Percentiles rank a stretch among this genome's conserved stretches.
Conservation (phyloP, 805 yeast species). For the Yamadazyma sp. region DNA sequence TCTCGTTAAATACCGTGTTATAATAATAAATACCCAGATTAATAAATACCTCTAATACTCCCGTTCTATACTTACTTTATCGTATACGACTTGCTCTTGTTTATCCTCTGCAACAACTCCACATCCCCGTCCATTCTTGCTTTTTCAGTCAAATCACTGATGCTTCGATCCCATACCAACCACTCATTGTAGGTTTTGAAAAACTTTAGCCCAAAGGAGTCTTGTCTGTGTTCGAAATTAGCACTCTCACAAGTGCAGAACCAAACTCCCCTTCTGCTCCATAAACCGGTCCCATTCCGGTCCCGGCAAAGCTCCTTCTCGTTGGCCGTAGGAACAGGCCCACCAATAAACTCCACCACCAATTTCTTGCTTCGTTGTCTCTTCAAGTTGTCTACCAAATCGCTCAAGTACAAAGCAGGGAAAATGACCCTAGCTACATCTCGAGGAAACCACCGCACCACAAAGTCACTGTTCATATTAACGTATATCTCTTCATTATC, state of each 20-base stretch:
- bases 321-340: conserved; percentile 19
- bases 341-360: conserved; percentile 16
- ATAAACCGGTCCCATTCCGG: conserved; percentile 17
- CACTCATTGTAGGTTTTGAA: conserved; percentile 21
- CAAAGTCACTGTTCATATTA: conserved; percentile 16
- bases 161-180: conserved; percentile 19
- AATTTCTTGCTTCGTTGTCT: conserved; percentile 9
- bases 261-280: conserved; percentile 22
- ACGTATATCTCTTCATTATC: conserved; percentile 21
- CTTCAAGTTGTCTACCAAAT: conserved; percentile 15
- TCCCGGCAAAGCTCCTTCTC: conserved; percentile 16
- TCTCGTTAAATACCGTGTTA: too few species aligned
- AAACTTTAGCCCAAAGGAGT: conserved; percentile 16
- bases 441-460: conserved; percentile 21
- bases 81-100: conserved; percentile 5
- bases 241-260: conserved; percentile 18
- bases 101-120: conserved; percentile 2
- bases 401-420: conserved; percentile 22
- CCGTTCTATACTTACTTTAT: neutral
- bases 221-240: conserved; percentile 5
- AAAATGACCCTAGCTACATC: conserved; percentile 18
- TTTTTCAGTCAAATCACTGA: conserved; percentile 6
- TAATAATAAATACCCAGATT: too few species aligned
- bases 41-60: conserved; percentile 2
- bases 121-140: conserved; percentile 9